Evolutionary conservation across 2,329 filamentous ascomycete species (phyloP), one percentile per base, ranked within the genome.

Genomic region (Lecanicillium sp.): DNA sequence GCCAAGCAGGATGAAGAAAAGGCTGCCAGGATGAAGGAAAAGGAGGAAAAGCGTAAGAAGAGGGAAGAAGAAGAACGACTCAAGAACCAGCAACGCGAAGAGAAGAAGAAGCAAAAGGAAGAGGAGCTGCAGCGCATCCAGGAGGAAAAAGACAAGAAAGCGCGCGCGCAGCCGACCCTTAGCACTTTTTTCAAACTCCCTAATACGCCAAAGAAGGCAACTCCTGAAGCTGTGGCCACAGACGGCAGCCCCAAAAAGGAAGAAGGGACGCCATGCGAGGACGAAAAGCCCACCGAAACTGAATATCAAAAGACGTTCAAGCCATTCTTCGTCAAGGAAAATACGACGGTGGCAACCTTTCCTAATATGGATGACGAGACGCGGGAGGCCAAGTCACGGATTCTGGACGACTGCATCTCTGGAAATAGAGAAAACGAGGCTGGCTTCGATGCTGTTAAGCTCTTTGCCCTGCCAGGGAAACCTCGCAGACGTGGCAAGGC

Each of bases 271-370:
- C 13, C 37, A 6, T 25, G 22, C 11, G 22, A 25, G 2, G 35
- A 28, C 3, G 35, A 34, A 5, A n/a, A 35, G 16, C 18, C 43
- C 7, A 35, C 44, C 18, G 53, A 48, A 35, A 70, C 73, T 0
- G 70, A 76, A 32, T 89, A 86, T 48, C 65, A 83, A 14, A 79
- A 77, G 48, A 66, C 71, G 27, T 96, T 96, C 52, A 73, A 87
- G 22, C 80, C 85, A 0, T 96, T 95, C 57, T 89, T 83, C 45
- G 54, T 92, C 33, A 83, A 86, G 42, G 70, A 79, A 3, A 73
- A 86, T 51, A 83, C 86, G 2, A 74, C 63, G n/a, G 49, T 95
- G 38, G 87, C 88, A 1, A 68, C 71, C 0, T 63, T 68, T 35
- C 67, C 65, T 3, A 57, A 68, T 29, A 68, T 80, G 55, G 79